phyloP scores from a whole-genome alignment of 805 yeast genomes.

The Wickerhamiella australiensis region DNA sequence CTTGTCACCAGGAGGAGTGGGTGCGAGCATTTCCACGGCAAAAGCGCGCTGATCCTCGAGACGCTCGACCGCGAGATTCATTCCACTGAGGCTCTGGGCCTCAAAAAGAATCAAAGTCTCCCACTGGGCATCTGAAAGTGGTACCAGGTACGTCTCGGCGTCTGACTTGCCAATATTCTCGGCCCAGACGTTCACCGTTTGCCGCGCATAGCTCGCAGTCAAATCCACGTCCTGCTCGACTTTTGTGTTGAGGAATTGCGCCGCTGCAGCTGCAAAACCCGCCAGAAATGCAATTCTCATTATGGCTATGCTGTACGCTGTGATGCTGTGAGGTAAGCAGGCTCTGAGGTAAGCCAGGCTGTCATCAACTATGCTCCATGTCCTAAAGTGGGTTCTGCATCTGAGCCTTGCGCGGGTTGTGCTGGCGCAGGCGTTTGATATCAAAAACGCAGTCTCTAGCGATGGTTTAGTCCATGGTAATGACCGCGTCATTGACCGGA shows the following conservation, averaged over 20 bases:
- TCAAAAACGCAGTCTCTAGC: constrained; percentile 2
- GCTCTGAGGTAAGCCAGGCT: neutral
- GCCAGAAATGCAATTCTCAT: constrained; percentile 3
- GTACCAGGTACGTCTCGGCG: constrained; percentile 42
- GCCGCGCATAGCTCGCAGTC: constrained; percentile 52
- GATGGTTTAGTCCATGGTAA: constrained; percentile 23
- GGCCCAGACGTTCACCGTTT: constrained; percentile 42
- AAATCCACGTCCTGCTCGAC: constrained; percentile 52
- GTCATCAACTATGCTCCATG: constrained; percentile 2
- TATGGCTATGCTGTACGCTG: neutral
- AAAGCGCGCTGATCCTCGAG: constrained; percentile 24
- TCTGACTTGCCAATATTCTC: constrained; percentile 49
- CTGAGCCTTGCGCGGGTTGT: neutral
- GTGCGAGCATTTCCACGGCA: constrained; percentile 44
- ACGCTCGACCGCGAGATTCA: constrained; percentile 19
- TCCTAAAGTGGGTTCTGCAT: neutral
- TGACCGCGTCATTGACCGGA: constrained; percentile 32
- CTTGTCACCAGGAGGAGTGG: constrained; percentile 52
- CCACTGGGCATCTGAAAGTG: constrained; percentile 40
- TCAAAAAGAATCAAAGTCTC: constrained; percentile 37
- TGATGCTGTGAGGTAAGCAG: too few relatives aligned
- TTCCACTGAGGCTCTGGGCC: constrained; percentile 27
- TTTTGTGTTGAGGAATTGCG: constrained; percentile 46
- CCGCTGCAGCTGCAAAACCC: constrained; percentile 3
- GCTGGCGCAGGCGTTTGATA: constrained; percentile 6